Base-by-base conservation (phyloP, 164 flowering plant species). In the Kingdonia uniflora region DNA sequence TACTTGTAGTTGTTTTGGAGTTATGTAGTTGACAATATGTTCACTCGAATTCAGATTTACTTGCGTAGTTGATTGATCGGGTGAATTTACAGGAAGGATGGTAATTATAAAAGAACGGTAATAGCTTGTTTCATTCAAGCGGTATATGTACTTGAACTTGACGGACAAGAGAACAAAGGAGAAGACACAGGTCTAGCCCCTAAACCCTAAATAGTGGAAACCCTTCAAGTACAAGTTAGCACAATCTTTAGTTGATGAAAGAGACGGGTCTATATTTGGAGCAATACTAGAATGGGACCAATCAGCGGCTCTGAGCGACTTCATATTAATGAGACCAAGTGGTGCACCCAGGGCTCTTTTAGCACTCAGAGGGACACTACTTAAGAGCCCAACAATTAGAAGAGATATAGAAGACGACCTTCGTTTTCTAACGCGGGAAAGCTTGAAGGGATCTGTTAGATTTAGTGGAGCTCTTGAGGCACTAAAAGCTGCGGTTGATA, bases 251-350 rank as follows among this genome's bases (percentile, higher is more conserved):
- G 63, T 73, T 6, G 98, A 91, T 41, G 84, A 84, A 57, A 71
- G 96, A 63, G 98, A 92, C 51, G 87, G 87, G 19, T 92, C 96
- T 5, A 80, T 86, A 24, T 92, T 70, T 49, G 98, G 95, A 11
- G 98, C 96, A 38, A 57, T 92, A 47, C 61, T 92, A 5, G 98
- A 88, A 69, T 92, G 98, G 96, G 96, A 92, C 52, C 66, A 87
- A 17, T 46, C 82, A 2, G 80, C 98, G 12, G 96, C 97, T 16
- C 13, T 90, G 16, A 56, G 85, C 0, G 95, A 88, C 59, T 77
- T 92, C 39, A 67, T 87, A 23, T 65, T 85, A 5, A 69, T 81
- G 19, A 75, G 95, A 68, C 98, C 96, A 0, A 79, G 75, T 61
- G 98, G 98, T 42, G 96, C 96, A 10, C 98, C 98, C 17, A 74